Percentiles rank a stretch among this genome's conserved stretches.
Conservation (phyloP, 2,329 filamentous ascomycete genomes). For the Colletotrichum sp. region DNA sequence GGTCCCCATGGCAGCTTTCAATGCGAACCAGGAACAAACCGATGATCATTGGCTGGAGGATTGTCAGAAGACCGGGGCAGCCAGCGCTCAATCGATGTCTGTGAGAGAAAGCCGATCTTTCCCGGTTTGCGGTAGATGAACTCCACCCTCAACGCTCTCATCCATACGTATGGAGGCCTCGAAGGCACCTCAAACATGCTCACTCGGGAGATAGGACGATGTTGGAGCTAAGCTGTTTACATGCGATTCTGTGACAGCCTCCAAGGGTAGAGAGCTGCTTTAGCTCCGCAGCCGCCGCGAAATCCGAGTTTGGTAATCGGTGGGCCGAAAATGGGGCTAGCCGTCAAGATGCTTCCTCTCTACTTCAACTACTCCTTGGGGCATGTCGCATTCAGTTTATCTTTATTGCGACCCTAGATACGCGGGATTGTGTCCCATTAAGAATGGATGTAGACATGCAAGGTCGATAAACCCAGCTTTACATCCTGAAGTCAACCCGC, state of each 20-base stretch:
- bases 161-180: neutral
- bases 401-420: neutral
- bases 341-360: neutral
- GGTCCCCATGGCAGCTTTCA: neutral
- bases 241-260: neutral
- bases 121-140: conserved; percentile 13
- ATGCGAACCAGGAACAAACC: neutral
- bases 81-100: neutral
- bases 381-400: neutral
- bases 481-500: neutral
- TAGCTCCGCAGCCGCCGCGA: neutral
- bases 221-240: neutral
- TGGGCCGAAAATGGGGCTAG: neutral
- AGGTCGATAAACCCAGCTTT: neutral
- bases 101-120: neutral
- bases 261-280: neutral
- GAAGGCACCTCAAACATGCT: conserved; percentile 9
- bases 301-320: neutral
- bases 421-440: neutral
- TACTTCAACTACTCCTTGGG: neutral
- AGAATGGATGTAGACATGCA: neutral
- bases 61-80: neutral
- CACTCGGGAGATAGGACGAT: neutral
- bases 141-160: neutral
- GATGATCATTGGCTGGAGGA: neutral